Evolutionary conservation across 225 moss, liverwort and hornwort genomes (phyloP).

Genomic region (Ulota crispa): DNA sequence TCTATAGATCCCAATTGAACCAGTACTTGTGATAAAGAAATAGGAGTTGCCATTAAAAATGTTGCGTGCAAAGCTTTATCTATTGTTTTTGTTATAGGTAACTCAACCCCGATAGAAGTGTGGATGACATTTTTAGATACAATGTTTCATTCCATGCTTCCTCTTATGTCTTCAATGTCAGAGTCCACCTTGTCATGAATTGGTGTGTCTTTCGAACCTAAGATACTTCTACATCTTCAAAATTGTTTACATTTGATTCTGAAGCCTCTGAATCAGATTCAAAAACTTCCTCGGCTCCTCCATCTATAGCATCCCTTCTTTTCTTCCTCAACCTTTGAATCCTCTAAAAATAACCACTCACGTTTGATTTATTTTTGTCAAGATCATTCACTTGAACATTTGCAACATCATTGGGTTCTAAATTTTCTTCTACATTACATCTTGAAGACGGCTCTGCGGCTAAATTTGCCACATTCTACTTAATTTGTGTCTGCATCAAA

Average conservation of each 20-base stretch:
- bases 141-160: too few relatives aligned
- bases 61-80: background rate
- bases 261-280: background rate
- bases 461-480: background rate
- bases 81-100: rapidly evolving
- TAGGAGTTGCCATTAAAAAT: background rate
- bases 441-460: too few relatives aligned
- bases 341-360: too few relatives aligned
- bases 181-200: background rate
- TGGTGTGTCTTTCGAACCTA: background rate
- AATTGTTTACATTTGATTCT: background rate
- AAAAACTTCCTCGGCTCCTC: too few relatives aligned
- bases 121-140: too few relatives aligned
- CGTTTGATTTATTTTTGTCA: too few relatives aligned
- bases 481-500: background rate
- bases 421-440: too few relatives aligned
- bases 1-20: background rate
- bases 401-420: too few relatives aligned
- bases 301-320: too few relatives aligned
- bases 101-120: background rate
- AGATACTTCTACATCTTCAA: background rate
- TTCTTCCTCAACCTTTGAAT: too few relatives aligned
- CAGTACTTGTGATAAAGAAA: background rate
- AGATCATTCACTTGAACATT: too few relatives aligned
- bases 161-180: too few relatives aligned